These are phyloP conservation scores for Nemania sp. DNA, from an alignment of 2,329 filamentous ascomycete species.

Conservation along the genomic window DNA sequence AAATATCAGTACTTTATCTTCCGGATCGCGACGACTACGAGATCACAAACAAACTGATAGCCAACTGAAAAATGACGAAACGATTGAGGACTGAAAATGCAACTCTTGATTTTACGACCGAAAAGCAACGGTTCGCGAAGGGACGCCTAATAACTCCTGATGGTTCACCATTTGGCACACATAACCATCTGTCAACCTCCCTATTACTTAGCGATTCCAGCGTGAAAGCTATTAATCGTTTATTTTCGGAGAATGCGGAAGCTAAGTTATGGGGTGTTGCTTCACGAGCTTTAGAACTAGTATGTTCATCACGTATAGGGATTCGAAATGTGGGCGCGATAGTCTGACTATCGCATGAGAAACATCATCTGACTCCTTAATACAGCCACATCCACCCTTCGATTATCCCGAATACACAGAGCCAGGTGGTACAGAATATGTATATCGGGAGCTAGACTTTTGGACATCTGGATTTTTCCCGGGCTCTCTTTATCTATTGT, in stretches of 20 bases:
- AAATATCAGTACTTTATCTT: not conserved
- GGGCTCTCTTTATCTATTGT: constrained; percentile 57
- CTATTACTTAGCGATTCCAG: not conserved
- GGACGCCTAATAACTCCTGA: not conserved
- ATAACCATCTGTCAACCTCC: not conserved
- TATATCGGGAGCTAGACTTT: constrained; percentile 56
- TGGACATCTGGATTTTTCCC: constrained; percentile 65
- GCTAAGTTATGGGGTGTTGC: not conserved
- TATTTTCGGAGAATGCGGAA: not conserved
- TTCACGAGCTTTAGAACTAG: not conserved
- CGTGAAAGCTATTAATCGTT: not conserved
- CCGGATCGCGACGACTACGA: not conserved
- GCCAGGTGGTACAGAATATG: constrained; percentile 53
- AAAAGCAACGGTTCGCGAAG: not conserved
- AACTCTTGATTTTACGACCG: not conserved
- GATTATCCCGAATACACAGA: constrained; percentile 54
- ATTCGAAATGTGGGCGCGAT: not conserved
- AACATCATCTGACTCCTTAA: not conserved
- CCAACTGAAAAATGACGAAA: not conserved
- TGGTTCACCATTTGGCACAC: not conserved
- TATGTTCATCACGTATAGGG: not conserved
- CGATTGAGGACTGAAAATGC: not conserved
- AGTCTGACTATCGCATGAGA: not conserved
- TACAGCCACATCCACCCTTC: not conserved
- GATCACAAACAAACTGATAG: not conserved